These are phyloP conservation scores for Ophiobolus disseminans DNA, from an alignment of 2,329 filamentous ascomycete species.

Conservation along the genomic window DNA sequence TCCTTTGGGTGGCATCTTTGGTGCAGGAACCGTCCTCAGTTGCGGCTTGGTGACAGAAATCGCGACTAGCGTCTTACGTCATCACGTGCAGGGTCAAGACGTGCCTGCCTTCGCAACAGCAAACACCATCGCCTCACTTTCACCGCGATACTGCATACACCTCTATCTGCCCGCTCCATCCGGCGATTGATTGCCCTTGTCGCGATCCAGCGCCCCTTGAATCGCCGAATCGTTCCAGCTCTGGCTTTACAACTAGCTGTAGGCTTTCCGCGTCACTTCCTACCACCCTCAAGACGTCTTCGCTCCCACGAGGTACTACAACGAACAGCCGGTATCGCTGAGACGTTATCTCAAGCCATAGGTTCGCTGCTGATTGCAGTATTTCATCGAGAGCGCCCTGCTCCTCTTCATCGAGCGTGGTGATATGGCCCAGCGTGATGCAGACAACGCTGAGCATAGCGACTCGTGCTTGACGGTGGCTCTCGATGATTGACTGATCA, in stretches of 20 bases:
- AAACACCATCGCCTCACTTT: no score
- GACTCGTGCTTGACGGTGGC: neutral
- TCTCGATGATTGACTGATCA: neutral
- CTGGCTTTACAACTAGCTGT: neutral
- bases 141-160: neutral
- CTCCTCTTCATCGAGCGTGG: neutral
- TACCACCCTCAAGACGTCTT: neutral
- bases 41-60: no score
- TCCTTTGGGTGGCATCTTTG: slow-evolving; percentile 42
- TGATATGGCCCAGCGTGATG: neutral
- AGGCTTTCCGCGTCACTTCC: neutral
- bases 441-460: neutral
- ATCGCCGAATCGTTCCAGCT: neutral
- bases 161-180: neutral
- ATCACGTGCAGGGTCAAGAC: no score
- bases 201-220: neutral
- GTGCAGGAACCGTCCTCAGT: no score
- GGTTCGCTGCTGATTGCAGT: neutral
- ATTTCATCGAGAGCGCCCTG: neutral
- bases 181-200: neutral
- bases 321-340: neutral
- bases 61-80: no score
- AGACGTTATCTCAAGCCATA: neutral
- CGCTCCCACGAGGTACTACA: neutral
- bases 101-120: no score